Evolutionary conservation across 352 stramenopile genomes (phyloP), one percentile per base, ranked within the genome.

Genomic region (Pythium brachiatum): DNA sequence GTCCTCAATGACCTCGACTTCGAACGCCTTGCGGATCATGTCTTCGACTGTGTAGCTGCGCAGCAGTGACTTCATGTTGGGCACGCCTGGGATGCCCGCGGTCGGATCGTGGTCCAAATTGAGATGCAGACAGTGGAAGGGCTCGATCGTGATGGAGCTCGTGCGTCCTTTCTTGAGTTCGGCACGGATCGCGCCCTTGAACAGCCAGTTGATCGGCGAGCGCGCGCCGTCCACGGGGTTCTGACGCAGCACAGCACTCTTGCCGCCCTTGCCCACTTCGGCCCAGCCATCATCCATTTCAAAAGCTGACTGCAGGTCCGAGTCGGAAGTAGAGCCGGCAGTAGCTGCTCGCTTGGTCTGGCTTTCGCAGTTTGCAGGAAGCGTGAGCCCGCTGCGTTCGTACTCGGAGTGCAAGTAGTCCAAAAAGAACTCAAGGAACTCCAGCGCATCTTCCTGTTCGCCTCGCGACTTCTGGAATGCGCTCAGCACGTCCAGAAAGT

Each of bases 351-450:
- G 69, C 56, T 86, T 88, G 0, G 81, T 90, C 61, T 92, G 81
- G 52, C 69, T 72, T 34, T 90, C 81, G 43, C 83, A 92, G 13
- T 60, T 78, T 18, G 48, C 36, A 25, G 83, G 83, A 39, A 92
- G 70, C 56, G 72, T 52, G 15, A 92, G 68, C 0, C 76, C 78
- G 39, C 83, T 93, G 34, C 79, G 75, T 41, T 93, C 86, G 61
- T 92, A 94, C 60, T 94, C 86, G 0, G 76, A 86, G 64, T 94
- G 86, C 34, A 94, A 53, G 54, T 91, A 88, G 34, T 94, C 86
- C 31, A 94, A 66, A 60, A 92, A 89, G 63, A 94, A 94, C 60
- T 94, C 86, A 31, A 94, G 73, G 61, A 94, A 94, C 68, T 94
- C 86, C 18, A 94, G 75, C 21, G 86, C 86, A 25, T 94, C 86